Base-by-base conservation (phyloP, 2,329 filamentous ascomycete genomes). In the Arthroderma sp. region DNA sequence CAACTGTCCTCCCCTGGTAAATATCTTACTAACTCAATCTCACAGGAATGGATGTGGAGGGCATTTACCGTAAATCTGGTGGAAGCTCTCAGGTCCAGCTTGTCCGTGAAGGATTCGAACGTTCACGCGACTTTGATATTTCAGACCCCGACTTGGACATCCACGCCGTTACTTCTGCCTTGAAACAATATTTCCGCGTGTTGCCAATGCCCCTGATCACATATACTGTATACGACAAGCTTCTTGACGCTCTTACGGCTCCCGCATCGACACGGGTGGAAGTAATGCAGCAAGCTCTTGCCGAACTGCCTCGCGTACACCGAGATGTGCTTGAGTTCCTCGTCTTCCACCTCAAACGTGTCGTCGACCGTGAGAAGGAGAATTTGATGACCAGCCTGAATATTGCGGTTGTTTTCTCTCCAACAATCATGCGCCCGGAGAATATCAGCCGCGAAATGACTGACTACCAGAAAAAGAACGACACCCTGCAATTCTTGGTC, bases 331-430 rank as follows among this genome's bases (percentile, higher is more conserved):
- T 98, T 5, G 87, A 94, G 61, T 95, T 94, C 61, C 72, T 98
- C 49, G 81, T 96, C 61, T 91, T 93, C 71, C 91, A 98, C 69
- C 74, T 98, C 54, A 82, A 81, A 53, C 78, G 87, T 48, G 89
- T 98, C 34, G 84, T 93, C 47, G 73, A 80, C 54, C 78, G 84
- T 51, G 83, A 94, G 60, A 75, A 75, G 34, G 83, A 93, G 61
- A 96, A 96, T 59, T 64, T 95, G 62, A 98, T 98, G 91, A 94
- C 86, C 27, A 85, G 89, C 46, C 85, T 93, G 66, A 98, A 98
- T 60, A 69, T 96, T 49, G 87, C 91, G 3, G 91, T 98, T 36
- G 91, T 98, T 33, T 98, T 98, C 61, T 91, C 91, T 6, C 91
- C 91, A 5, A 98, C 91, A 1, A 93, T 98, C 55, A 94, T 98